A percentile compares a stretch with the other conserved stretches of the same genome.
phyloP scores from a whole-genome alignment of 768 basidiomycete species.

The Boletus barrowsii region DNA sequence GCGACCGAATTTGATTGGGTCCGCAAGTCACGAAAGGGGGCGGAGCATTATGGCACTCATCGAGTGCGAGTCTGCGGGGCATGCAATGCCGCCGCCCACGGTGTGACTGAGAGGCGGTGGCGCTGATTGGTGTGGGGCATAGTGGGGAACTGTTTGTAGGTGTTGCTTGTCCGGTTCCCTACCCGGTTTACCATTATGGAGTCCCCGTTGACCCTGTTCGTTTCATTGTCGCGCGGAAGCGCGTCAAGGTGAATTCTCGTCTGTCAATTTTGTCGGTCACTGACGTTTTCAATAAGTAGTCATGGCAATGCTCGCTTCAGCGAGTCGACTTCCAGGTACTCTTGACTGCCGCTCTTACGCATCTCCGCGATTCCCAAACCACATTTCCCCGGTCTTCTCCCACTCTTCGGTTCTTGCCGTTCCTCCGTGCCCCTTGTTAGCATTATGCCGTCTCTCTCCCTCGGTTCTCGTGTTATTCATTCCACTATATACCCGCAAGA shows the following conservation, averaged over 20 bases:
- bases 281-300: neutral
- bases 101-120: constrained; percentile 25
- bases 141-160: constrained; percentile 4
- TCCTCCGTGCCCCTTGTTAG: neutral
- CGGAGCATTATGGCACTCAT: constrained; percentile 18
- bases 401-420: neutral
- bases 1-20: constrained; percentile 45
- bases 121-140: constrained; percentile 13
- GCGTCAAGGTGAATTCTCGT: constrained; percentile 2
- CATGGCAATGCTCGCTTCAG: neutral
- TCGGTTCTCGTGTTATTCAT: neutral
- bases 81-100: constrained; percentile 29
- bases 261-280: neutral
- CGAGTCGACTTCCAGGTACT: neutral
- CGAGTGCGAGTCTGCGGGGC: constrained; percentile 34
- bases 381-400: neutral
- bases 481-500: constrained; percentile 6
- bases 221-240: neutral
- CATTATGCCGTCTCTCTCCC: neutral
- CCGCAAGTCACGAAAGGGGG: constrained; percentile 33
- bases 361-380: neutral
- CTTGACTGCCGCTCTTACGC: neutral
- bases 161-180: neutral
- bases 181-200: neutral
- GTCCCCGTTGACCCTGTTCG: neutral